Percentiles rank a stretch among this genome's conserved stretches.
phyloP scores from a whole-genome alignment of 2,329 filamentous ascomycete species.

The Stagonosporopsis cucurbitacearum region DNA sequence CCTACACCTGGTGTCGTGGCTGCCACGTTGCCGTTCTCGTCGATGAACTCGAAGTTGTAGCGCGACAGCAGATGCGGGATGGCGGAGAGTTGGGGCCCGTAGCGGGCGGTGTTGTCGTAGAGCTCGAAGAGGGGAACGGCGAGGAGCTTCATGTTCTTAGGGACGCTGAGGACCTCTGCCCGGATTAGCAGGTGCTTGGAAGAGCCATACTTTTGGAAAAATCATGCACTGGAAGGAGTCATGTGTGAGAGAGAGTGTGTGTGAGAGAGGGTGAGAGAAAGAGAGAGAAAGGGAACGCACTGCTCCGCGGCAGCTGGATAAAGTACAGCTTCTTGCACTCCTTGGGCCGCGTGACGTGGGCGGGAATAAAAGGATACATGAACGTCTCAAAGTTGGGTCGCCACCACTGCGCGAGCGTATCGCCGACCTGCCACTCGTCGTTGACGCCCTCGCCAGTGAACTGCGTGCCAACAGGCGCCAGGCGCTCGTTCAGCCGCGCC shows the following conservation, averaged over 20 bases:
- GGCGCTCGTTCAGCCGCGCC: slow-evolving; percentile 84
- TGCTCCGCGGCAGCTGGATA: slow-evolving; percentile 90
- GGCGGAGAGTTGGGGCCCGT: slow-evolving; percentile 93
- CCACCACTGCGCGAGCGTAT: slow-evolving; percentile 98
- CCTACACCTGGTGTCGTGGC: slow-evolving; percentile 82
- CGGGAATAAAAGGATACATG: slow-evolving; percentile 98
- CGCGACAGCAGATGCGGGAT: slow-evolving; percentile 93
- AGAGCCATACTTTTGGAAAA: too few species aligned
- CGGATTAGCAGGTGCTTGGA: slow-evolving; percentile 22
- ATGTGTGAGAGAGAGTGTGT: not conserved
- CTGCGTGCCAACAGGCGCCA: slow-evolving; percentile 87
- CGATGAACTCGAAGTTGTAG: slow-evolving; percentile 97
- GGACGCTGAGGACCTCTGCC: slow-evolving; percentile 88
- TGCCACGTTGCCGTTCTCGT: slow-evolving; percentile 88
- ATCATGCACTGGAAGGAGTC: slow-evolving; percentile 5
- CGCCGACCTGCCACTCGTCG: slow-evolving; percentile 92
- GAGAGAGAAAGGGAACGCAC: slow-evolving; percentile 57
- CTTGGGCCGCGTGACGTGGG: slow-evolving; percentile 94
- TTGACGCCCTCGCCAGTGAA: slow-evolving; percentile 85
- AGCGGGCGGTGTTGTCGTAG: slow-evolving; percentile 94
- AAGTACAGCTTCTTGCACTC: slow-evolving; percentile 99
- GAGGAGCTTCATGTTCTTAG: slow-evolving; percentile 99
- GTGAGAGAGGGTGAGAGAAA: too few species aligned
- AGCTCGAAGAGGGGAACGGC: slow-evolving; percentile 96
- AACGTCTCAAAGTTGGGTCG: slow-evolving; percentile 99